phyloP scores from a whole-genome alignment of 2,329 filamentous ascomycete genomes.

The Pseudogymnoascus sp. region DNA sequence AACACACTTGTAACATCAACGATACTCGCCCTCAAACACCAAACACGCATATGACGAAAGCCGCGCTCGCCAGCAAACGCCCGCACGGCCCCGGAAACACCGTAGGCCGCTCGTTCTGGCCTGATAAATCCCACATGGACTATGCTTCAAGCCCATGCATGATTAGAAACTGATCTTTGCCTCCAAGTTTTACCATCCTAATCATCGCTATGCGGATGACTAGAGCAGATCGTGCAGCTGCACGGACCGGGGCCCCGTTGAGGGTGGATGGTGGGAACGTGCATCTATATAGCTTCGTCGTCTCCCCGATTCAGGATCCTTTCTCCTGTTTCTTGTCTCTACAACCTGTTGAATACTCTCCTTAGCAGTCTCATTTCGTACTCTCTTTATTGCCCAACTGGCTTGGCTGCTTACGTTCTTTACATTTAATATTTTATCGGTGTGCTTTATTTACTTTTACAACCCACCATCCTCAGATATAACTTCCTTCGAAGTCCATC shows the following conservation, averaged over 20 bases:
- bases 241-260: background rate
- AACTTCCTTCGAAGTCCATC: constrained; percentile 11
- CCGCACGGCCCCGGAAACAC: constrained; percentile 3
- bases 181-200: constrained; percentile 8
- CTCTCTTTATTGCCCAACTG: constrained; percentile 46
- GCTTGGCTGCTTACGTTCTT: constrained; percentile 49
- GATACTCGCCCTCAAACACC: constrained; percentile 5
- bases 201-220: constrained; percentile 5
- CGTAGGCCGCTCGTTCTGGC: background rate
- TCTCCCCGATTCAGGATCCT: constrained; percentile 31
- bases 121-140: background rate
- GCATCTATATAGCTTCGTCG: constrained; percentile 23
- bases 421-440: constrained; percentile 31
- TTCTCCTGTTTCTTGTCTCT: constrained; percentile 23
- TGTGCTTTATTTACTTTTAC: constrained; percentile 24
- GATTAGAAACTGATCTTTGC: constrained; percentile 2
- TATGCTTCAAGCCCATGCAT: constrained; percentile 7
- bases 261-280: background rate
- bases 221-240: constrained; percentile 3
- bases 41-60: constrained; percentile 2
- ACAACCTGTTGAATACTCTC: constrained; percentile 29
- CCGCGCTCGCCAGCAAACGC: constrained; percentile 3
- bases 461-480: constrained; percentile 24
- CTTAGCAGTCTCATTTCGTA: constrained; percentile 30
- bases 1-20: constrained; percentile 7